These are phyloP conservation scores for Sarocladium strictum DNA, from an alignment of 2,329 filamentous ascomycete species.

Conservation along the genomic window DNA sequence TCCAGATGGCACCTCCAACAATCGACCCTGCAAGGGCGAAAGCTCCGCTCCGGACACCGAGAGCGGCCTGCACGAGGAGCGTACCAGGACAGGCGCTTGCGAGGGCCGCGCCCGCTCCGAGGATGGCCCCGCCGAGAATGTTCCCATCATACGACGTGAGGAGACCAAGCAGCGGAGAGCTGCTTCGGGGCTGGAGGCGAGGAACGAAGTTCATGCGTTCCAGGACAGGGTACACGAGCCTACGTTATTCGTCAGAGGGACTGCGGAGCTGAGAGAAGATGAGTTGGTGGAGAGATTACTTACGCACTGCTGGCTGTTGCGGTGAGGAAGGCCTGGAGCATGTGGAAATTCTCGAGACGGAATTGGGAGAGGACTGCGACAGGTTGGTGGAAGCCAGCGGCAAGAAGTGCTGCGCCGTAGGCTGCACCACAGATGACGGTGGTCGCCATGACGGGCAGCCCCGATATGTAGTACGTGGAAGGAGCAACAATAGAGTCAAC, in stretches of 20 bases:
- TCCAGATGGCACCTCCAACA: constrained; percentile 49
- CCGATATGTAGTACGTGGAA: too few species aligned
- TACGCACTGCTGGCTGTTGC: constrained; percentile 58
- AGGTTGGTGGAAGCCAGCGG: constrained; percentile 55
- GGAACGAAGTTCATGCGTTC: constrained; percentile 35
- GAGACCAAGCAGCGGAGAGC: constrained; percentile 44
- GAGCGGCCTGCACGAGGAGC: constrained; percentile 53
- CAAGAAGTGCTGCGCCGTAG: constrained; percentile 57
- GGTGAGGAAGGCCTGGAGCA: constrained; percentile 58
- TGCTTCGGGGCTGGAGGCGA: constrained; percentile 39
- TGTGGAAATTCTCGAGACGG: constrained; percentile 55
- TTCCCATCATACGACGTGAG: constrained; percentile 57
- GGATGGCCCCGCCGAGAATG: constrained; percentile 53
- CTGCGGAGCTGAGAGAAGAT: background rate
- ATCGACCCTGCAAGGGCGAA: constrained; percentile 49
- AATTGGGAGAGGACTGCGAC: constrained; percentile 56
- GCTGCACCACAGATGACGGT: constrained; percentile 43
- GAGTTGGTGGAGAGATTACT: constrained; percentile 20
- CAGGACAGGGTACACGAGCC: constrained; percentile 38
- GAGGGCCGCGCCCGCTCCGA: constrained; percentile 61
- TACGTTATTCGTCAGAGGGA: constrained; percentile 17
- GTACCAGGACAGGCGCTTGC: constrained; percentile 62
- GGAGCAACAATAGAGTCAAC: too few species aligned
- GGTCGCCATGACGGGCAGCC: too few species aligned
- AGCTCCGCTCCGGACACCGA: constrained; percentile 44